Percentiles rank a stretch among this genome's conserved stretches.
These are phyloP conservation scores for Tremella fuciformis DNA, from an alignment of 768 basidiomycete genomes.

Conservation along the genomic window DNA sequence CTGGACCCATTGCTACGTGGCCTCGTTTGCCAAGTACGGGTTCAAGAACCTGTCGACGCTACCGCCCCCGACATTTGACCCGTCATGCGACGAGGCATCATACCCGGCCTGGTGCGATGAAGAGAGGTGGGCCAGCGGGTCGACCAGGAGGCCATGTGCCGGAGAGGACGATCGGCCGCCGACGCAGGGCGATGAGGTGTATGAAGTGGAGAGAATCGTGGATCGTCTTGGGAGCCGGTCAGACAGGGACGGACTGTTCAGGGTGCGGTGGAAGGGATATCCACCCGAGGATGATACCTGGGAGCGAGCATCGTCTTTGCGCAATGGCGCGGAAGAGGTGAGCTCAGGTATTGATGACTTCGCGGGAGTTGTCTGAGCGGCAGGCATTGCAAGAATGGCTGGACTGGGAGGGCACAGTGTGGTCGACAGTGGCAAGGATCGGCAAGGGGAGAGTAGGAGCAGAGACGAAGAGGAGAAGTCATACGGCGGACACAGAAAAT, in stretches of 20 bases:
- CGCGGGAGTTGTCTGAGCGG: neutral
- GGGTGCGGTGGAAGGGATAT: constrained; percentile 38
- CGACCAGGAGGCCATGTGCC: constrained; percentile 10
- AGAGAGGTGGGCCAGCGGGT: constrained; percentile 11
- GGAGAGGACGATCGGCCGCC: constrained; percentile 6
- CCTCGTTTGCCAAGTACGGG: constrained; percentile 82
- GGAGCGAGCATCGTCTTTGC: constrained; percentile 21
- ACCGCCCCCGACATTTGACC: constrained; percentile 52
- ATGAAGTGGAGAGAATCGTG: constrained; percentile 34
- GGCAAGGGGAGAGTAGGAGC: constrained; percentile 11
- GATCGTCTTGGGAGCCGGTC: constrained; percentile 16
- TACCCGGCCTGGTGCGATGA: constrained; percentile 32
- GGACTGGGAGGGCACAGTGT: constrained; percentile 31
- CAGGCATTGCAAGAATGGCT: constrained; percentile 30
- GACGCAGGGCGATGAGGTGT: constrained; percentile 16
- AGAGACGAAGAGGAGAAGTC: neutral
- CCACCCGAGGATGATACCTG: constrained; percentile 38
- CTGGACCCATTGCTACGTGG: constrained; percentile 55
- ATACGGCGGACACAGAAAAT: no score
- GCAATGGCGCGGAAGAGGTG: constrained; percentile 20
- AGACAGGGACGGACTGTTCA: constrained; percentile 26
- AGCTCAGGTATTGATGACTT: neutral
- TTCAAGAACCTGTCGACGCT: constrained; percentile 88
- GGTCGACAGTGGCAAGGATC: constrained; percentile 18
- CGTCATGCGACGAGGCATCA: constrained; percentile 2